Conservation (phyloP, 2,329 filamentous ascomycete species). For the Ophiosphaerella korrae region DNA sequence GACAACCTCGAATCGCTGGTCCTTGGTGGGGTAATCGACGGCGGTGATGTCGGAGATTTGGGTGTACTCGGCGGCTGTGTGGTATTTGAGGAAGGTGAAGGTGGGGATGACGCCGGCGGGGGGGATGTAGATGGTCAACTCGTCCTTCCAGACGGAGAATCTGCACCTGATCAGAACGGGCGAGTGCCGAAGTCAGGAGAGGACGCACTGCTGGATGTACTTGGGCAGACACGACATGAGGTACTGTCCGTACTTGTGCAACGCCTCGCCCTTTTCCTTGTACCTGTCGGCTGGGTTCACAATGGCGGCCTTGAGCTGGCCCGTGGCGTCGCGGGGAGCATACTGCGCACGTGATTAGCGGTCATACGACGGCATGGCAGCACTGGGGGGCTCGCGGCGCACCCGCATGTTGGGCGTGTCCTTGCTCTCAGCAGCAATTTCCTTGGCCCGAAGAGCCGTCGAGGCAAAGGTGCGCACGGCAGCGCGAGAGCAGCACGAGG, state of each 20-base stretch:
- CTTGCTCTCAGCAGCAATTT: conserved; percentile 48
- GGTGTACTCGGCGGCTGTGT: conserved; percentile 96
- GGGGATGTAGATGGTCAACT: conserved; percentile 91
- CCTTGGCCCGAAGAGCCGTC: conserved; percentile 49
- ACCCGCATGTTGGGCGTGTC: conserved; percentile 55
- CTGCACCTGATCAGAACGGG: conserved; percentile 29
- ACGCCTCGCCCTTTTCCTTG: conserved; percentile 79
- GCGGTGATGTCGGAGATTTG: conserved; percentile 91
- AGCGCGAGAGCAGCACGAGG: conserved; percentile 38
- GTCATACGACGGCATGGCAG: background rate
- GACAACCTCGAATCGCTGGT: conserved; percentile 95
- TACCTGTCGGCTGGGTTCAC: conserved; percentile 95
- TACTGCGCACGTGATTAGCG: conserved; percentile 41
- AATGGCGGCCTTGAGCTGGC: conserved; percentile 73
- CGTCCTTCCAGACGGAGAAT: conserved; percentile 99
- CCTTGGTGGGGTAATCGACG: conserved; percentile 92
- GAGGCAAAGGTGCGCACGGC: conserved; percentile 51
- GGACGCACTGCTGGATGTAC: conserved; percentile 82
- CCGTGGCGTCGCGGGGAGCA: conserved; percentile 49
- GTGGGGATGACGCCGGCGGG: conserved; percentile 88
- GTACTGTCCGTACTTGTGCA: conserved; percentile 96
- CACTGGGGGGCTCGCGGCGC: conserved; percentile 12
- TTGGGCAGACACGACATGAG: conserved; percentile 96
- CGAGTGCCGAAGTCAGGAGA: background rate
- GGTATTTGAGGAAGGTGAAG: conserved; percentile 94